Conservation (phyloP, 148 eudicot genomes). For the Rhododendron kiyosumense region DNA sequence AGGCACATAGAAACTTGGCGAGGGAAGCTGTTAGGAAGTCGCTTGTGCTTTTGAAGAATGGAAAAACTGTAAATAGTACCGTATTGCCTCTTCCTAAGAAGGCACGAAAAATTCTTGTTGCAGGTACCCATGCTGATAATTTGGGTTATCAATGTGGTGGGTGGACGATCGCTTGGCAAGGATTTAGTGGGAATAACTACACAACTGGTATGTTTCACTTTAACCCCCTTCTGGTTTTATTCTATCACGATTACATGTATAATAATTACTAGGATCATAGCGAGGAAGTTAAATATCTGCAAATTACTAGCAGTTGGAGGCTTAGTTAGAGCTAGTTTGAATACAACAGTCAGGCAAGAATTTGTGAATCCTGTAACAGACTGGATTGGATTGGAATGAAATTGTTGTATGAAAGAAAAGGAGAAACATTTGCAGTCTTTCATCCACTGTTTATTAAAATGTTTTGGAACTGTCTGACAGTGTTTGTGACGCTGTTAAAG, state of each 20-base stretch:
- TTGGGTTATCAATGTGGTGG: conserved; percentile 97
- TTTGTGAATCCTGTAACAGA: not conserved
- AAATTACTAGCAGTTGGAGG: not conserved
- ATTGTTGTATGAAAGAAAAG: not conserved
- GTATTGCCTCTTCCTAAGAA: conserved; percentile 68
- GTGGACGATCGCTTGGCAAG: conserved; percentile 94
- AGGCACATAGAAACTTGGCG: conserved; percentile 83
- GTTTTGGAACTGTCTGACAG: not conserved
- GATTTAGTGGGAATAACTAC: conserved; percentile 65
- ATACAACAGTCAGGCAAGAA: not conserved
- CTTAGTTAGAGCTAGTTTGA: not conserved
- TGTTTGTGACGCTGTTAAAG: too few relatives aligned
- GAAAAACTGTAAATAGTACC: conserved; percentile 40
- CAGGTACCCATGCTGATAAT: conserved; percentile 85
- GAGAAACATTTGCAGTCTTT: not conserved
- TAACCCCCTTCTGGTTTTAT: not conserved
- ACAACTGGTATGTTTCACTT: conserved; percentile 52
- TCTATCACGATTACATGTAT: not conserved
- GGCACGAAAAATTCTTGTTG: conserved; percentile 56
- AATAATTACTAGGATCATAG: not conserved
- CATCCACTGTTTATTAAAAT: not conserved
- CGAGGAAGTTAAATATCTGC: not conserved
- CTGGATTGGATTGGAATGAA: not conserved
- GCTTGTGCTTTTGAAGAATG: conserved; percentile 80
- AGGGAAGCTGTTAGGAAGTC: conserved; percentile 96